A percentile compares a stretch with the other conserved stretches of the same genome.
Evolutionary conservation across 148 eudicot species (phyloP).

Genomic region (Simmondsia chinensis): DNA sequence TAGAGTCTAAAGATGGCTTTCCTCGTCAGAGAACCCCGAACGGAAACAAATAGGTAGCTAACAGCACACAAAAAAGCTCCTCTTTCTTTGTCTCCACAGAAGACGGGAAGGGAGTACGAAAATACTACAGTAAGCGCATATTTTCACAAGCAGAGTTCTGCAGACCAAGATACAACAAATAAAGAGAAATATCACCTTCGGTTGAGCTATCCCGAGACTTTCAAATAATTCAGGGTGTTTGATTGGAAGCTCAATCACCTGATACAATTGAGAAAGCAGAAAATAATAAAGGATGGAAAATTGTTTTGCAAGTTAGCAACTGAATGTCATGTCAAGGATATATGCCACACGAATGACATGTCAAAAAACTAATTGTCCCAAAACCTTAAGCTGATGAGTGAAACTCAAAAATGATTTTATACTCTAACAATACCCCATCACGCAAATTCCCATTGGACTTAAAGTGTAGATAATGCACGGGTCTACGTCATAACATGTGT

Average conservation of each 20-base stretch:
- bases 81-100: not conserved
- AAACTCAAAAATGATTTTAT: too few species aligned
- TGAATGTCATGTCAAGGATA: too few species aligned
- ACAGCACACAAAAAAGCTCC: not conserved
- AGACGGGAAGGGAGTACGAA: not conserved
- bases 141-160: not conserved
- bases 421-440: too few species aligned
- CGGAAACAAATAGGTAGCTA: not conserved
- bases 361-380: too few species aligned
- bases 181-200: slow-evolving; percentile 32
- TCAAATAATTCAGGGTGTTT: slow-evolving; percentile 65
- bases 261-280: slow-evolving; percentile 1
- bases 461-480: too few species aligned
- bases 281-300: not conserved
- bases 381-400: too few species aligned
- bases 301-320: not conserved
- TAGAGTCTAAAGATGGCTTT: too few species aligned
- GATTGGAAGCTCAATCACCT: slow-evolving; percentile 71
- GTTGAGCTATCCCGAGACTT: slow-evolving; percentile 65
- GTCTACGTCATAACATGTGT: too few species aligned
- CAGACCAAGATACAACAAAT: not conserved
- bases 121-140: not conserved
- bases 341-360: too few species aligned
- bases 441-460: too few species aligned
- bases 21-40: too few species aligned